Conservation (phyloP, 129 eudicot species). For the Mikania micrantha region DNA sequence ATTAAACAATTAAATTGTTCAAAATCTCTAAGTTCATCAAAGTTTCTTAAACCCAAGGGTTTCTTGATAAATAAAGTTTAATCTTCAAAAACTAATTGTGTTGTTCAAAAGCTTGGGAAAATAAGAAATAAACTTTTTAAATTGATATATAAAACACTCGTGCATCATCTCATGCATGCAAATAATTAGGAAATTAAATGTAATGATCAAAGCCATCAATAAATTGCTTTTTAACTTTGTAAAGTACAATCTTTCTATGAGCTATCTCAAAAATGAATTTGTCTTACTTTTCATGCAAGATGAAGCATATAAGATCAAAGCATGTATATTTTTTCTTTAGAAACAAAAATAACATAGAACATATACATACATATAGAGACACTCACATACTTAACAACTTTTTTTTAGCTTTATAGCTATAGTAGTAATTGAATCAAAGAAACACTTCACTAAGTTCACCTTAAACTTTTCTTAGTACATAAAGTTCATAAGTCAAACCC, state of each 20-base stretch:
- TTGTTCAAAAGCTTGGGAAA: too few species aligned
- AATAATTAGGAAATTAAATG: not conserved
- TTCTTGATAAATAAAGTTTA: too few species aligned
- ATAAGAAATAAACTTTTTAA: too few species aligned
- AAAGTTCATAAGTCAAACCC: constrained; percentile 10
- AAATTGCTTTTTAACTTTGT: not conserved
- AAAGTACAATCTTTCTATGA: not conserved
- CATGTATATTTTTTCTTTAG: not conserved
- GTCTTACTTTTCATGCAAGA: not conserved
- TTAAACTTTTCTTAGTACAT: not conserved
- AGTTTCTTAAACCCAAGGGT: too few species aligned
- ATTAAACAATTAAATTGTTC: too few species aligned
- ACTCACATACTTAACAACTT: not conserved
- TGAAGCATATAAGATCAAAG: not conserved
- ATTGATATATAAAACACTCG: too few species aligned
- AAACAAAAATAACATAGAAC: not conserved
- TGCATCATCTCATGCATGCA: too few species aligned
- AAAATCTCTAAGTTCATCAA: too few species aligned
- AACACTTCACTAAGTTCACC: constrained; percentile 5
- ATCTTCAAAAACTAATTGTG: too few species aligned
- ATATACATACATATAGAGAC: too few species aligned
- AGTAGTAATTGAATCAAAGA: not conserved
- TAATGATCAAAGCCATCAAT: not conserved
- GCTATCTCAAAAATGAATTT: not conserved
- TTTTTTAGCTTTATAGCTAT: not conserved